phyloP scores from a whole-genome alignment of 345 rosid species.

The Leavenworthia alabamica region DNA sequence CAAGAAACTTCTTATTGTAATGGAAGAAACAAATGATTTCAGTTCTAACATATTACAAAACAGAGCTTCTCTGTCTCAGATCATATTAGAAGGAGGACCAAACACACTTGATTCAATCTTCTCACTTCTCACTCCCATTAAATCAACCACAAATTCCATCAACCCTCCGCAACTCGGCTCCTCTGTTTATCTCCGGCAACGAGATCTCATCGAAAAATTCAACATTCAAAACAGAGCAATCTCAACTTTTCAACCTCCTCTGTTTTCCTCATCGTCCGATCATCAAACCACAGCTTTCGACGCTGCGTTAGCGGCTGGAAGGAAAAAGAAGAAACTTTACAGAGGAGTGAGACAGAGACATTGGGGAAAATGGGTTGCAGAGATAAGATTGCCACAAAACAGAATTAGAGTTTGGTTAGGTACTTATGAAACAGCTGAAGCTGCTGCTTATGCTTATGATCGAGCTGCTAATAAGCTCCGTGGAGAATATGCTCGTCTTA shows the following conservation, averaged over 20 bases:
- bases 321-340: constrained; percentile 71
- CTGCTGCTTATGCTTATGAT: constrained; percentile 94
- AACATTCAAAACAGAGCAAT: constrained; percentile 39
- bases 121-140: constrained; percentile 40
- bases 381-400: constrained; percentile 90
- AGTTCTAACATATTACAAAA: constrained; percentile 29
- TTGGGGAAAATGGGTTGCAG: constrained; percentile 99
- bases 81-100: constrained; percentile 66
- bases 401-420: constrained; percentile 95
- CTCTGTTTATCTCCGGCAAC: constrained; percentile 78
- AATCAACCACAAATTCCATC: constrained; percentile 12
- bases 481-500: constrained; percentile 86
- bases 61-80: constrained; percentile 61
- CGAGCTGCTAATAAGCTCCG: constrained; percentile 97
- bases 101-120: constrained; percentile 82
- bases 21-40: constrained; percentile 39
- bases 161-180: constrained; percentile 45
- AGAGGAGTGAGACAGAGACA: constrained; percentile 98
- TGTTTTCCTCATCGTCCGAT: constrained; percentile 22
- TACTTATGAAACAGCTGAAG: constrained; percentile 82
- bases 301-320: constrained; percentile 21
- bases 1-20: neutral
- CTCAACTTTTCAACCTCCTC: constrained; percentile 30
- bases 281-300: constrained; percentile 20
- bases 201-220: constrained; percentile 69